A percentile compares a stretch with the other conserved stretches of the same genome.
These are phyloP conservation scores for Ophiostoma perfectum DNA, from an alignment of 2,329 filamentous ascomycete species.

Conservation along the genomic window DNA sequence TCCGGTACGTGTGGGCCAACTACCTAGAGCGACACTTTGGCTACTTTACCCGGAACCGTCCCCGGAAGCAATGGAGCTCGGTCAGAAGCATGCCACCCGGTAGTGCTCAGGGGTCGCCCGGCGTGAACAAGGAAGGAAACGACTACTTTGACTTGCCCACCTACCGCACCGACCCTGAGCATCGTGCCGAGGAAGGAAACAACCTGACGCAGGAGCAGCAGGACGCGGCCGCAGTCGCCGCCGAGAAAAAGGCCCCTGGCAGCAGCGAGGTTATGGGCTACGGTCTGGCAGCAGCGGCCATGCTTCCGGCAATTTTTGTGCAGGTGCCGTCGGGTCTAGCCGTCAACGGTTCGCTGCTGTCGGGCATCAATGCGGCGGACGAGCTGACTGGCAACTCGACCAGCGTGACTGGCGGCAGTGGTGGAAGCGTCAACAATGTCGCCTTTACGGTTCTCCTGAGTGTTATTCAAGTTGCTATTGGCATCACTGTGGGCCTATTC, in stretches of 20 bases:
- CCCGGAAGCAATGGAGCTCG: constrained; percentile 13
- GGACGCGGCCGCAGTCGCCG: constrained; percentile 24
- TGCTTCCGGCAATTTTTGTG: constrained; percentile 80
- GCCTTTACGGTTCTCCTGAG: constrained; percentile 52
- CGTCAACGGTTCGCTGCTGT: constrained; percentile 53
- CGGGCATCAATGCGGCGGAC: constrained; percentile 53
- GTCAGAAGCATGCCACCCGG: neutral
- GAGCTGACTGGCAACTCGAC: constrained; percentile 45
- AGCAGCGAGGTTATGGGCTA: constrained; percentile 52
- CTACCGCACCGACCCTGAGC: constrained; percentile 17
- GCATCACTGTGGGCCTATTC: constrained; percentile 56
- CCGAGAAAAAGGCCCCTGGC: constrained; percentile 27
- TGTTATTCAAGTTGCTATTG: constrained; percentile 57
- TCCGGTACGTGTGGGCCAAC: constrained; percentile 50
- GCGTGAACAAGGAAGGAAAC: neutral
- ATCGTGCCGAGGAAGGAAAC: constrained; percentile 22
- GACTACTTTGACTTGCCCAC: constrained; percentile 20
- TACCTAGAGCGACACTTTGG: constrained; percentile 37
- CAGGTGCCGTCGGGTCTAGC: constrained; percentile 60
- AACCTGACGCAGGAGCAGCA: constrained; percentile 11
- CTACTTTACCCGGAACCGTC: constrained; percentile 30
- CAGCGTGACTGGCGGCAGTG: constrained; percentile 20
- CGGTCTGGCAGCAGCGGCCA: constrained; percentile 74
- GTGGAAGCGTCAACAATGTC: constrained; percentile 38
- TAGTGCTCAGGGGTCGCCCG: constrained; percentile 6